phyloP scores from a whole-genome alignment of 306 rosid genomes.

The Leucaena leucocephala region DNA sequence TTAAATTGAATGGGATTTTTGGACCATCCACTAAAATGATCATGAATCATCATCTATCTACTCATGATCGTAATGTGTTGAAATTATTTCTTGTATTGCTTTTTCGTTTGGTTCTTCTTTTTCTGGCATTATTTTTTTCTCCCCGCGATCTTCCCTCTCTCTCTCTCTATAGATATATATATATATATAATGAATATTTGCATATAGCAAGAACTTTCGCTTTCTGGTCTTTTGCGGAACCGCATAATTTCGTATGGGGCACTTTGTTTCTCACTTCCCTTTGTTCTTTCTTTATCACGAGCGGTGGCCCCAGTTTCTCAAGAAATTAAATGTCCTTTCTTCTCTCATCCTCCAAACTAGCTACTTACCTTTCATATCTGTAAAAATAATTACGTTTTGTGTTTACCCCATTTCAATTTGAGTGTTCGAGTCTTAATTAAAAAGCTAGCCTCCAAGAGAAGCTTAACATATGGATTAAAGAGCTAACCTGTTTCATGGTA shows the following conservation, averaged over 20 bases:
- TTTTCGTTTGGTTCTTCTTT: conserved; percentile 54
- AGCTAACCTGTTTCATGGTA: too few relatives aligned
- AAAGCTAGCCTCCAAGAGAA: not conserved
- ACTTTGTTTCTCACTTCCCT: conserved; percentile 48
- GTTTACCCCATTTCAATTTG: not conserved
- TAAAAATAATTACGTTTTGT: not conserved
- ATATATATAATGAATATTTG: conserved; percentile 32
- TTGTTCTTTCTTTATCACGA: conserved; percentile 37
- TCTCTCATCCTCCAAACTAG: not conserved
- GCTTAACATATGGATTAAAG: not conserved
- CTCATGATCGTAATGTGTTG: conserved; percentile 47
- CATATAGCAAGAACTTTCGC: conserved; percentile 57
- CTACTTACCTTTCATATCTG: not conserved
- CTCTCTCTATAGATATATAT: conserved; percentile 32
- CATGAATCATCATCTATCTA: conserved; percentile 54
- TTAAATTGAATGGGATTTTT: conserved; percentile 44
- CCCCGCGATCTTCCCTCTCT: conserved; percentile 33
- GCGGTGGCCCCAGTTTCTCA: conserved; percentile 29
- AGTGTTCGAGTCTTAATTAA: not conserved
- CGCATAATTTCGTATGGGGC: conserved; percentile 55
- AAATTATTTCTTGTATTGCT: conserved; percentile 50
- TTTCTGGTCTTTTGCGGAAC: conserved; percentile 63
- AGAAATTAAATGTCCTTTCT: not conserved
- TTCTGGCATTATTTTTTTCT: conserved; percentile 39
- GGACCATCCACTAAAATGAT: conserved; percentile 53